A percentile compares a stretch with the other conserved stretches of the same genome.
These are phyloP conservation scores for Rhizopogon sp. DNA, from an alignment of 768 basidiomycete genomes.

Conservation along the genomic window DNA sequence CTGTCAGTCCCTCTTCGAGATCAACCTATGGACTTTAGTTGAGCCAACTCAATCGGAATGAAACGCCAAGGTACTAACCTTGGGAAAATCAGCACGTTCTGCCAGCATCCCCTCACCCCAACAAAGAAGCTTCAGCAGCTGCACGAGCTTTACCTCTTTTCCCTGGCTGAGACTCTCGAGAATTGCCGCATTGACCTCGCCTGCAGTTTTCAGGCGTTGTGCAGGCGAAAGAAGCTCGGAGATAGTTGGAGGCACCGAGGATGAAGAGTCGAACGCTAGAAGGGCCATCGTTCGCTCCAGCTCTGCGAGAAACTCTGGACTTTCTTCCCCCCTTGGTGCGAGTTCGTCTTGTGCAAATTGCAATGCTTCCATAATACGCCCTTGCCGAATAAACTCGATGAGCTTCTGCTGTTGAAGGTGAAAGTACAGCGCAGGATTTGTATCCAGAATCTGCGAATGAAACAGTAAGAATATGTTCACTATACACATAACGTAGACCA, in stretches of 20 bases:
- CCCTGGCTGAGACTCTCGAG: conserved; percentile 89
- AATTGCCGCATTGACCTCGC: conserved; percentile 94
- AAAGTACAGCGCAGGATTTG: conserved; percentile 90
- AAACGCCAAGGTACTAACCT: conserved; percentile 39
- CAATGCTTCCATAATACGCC: conserved; percentile 73
- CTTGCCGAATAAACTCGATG: conserved; percentile 89
- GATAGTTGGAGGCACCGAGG: conserved; percentile 53
- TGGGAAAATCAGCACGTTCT: conserved; percentile 77
- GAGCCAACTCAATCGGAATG: conserved; percentile 19
- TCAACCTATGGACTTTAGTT: conserved; percentile 24
- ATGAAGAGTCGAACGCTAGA: conserved; percentile 70
- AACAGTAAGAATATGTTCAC: conserved; percentile 12
- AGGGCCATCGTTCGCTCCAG: conserved; percentile 94
- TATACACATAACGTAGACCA: conserved; percentile 2
- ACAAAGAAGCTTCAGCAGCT: conserved; percentile 73
- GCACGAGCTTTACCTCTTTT: conserved; percentile 85
- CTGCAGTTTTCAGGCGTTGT: conserved; percentile 91
- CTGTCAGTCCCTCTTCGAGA: conserved; percentile 17
- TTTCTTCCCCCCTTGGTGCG: conserved; percentile 92
- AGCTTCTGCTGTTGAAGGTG: conserved; percentile 93
- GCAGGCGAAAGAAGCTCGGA: conserved; percentile 77
- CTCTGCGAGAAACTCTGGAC: conserved; percentile 87
- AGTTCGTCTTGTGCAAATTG: conserved; percentile 91
- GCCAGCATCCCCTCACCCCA: conserved; percentile 85
- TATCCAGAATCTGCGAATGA: conserved; percentile 82